phyloP scores from a whole-genome alignment of 441 rosid genomes.

The Populus hybrid region DNA sequence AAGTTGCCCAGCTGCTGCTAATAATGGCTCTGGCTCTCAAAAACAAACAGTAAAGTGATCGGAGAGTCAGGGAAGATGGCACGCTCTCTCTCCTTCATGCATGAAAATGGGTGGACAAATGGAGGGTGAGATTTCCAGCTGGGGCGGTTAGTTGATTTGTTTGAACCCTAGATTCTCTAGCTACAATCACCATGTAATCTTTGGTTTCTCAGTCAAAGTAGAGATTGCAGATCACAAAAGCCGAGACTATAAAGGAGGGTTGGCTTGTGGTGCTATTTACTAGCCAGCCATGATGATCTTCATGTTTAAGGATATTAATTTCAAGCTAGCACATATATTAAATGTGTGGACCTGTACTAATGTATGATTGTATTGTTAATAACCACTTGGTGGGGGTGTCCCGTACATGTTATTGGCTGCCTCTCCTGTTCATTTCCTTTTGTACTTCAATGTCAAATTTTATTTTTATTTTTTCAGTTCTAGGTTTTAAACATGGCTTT shows the following conservation, averaged over 20 bases:
- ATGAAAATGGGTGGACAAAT: constrained; percentile 21
- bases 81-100: constrained; percentile 29
- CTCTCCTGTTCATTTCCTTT: not conserved
- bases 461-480: not conserved
- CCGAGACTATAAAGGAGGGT: constrained; percentile 12
- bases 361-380: too few species aligned
- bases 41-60: constrained; percentile 30
- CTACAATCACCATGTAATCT: not conserved
- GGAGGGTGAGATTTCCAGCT: constrained; percentile 17
- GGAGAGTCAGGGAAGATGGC: not conserved
- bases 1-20: constrained; percentile 25
- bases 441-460: too few species aligned
- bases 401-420: not conserved
- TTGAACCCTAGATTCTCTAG: constrained; percentile 13
- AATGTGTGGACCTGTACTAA: too few species aligned
- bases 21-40: constrained; percentile 17
- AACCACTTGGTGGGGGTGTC: too few species aligned
- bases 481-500: rapidly evolving
- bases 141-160: not conserved
- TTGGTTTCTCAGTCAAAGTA: constrained; percentile 18
- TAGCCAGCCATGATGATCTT: not conserved
- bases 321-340: too few species aligned
- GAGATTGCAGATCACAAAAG: constrained; percentile 10
- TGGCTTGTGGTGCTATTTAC: not conserved
- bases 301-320: too few species aligned